These are phyloP conservation scores for Pichia membranifaciens DNA, from an alignment of 805 yeast species.

Conservation along the genomic window DNA sequence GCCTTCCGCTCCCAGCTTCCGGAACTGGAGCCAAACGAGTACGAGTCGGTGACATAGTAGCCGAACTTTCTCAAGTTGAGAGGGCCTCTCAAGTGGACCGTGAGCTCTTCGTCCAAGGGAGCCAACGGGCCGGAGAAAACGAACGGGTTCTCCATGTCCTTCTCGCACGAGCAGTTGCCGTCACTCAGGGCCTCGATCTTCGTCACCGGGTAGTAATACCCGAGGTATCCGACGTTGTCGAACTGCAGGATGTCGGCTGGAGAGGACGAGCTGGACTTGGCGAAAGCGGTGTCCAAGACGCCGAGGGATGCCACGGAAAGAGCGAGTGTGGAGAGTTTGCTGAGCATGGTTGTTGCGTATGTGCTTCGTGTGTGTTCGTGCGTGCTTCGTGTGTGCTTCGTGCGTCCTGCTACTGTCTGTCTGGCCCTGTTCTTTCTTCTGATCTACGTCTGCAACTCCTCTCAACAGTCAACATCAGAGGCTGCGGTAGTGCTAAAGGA, in stretches of 20 bases:
- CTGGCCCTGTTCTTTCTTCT: no score
- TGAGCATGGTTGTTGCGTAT: neutral
- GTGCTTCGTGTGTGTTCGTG: no score
- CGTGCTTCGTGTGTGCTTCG: no score
- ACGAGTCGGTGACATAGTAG: constrained; percentile 46
- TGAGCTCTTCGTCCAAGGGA: constrained; percentile 62
- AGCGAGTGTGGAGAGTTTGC: neutral
- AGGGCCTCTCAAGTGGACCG: constrained; percentile 80
- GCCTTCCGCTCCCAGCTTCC: constrained; percentile 55
- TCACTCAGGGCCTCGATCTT: constrained; percentile 36
- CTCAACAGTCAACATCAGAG: no score
- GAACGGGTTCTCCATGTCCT: constrained; percentile 29
- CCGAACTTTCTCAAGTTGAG: constrained; percentile 55
- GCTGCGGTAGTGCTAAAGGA: no score
- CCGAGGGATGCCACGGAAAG: neutral
- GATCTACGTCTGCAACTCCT: no score
- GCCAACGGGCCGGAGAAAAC: constrained; percentile 53
- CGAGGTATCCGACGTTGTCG: constrained; percentile 50
- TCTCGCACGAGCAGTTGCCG: constrained; percentile 43
- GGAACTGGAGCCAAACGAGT: constrained; percentile 32
- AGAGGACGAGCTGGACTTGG: constrained; percentile 20
- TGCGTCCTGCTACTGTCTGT: no score
- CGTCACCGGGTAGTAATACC: constrained; percentile 44
- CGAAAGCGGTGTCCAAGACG: neutral
- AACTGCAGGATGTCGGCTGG: constrained; percentile 41